Conservation (phyloP, 164 flowering plant species). For the Paratinospora sagittata region DNA sequence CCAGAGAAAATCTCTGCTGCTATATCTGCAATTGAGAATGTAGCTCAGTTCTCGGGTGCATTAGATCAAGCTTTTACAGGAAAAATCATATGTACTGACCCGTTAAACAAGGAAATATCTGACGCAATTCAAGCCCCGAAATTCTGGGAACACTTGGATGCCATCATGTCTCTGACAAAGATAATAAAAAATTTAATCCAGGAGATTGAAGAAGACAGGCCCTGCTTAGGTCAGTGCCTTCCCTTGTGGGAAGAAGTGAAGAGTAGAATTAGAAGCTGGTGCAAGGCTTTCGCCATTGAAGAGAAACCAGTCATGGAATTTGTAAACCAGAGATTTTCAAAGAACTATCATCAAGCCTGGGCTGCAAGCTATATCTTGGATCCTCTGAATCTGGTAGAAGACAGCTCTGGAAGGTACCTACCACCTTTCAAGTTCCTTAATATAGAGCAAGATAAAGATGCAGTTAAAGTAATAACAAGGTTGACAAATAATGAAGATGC, state of each 20-base stretch:
- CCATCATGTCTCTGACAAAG: constrained; percentile 19
- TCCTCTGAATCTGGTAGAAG: constrained; percentile 46
- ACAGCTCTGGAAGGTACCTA: constrained; percentile 50
- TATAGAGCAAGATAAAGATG: constrained; percentile 61
- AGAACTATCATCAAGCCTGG: constrained; percentile 69
- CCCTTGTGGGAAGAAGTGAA: constrained; percentile 26
- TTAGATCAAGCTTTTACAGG: constrained; percentile 11
- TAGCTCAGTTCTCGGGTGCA: constrained; percentile 12
- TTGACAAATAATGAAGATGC: constrained; percentile 50
- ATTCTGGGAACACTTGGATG: constrained; percentile 22
- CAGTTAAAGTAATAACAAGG: constrained; percentile 47
- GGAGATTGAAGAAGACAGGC: constrained; percentile 25
- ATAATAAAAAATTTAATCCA: constrained; percentile 8
- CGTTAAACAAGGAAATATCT: constrained; percentile 15
- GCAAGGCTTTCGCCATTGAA: constrained; percentile 15
- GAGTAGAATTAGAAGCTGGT: constrained; percentile 22
- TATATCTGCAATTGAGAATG: constrained; percentile 17
- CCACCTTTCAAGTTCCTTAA: constrained; percentile 61
- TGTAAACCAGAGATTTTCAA: constrained; percentile 21
- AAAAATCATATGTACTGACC: constrained; percentile 8
- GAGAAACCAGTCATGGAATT: constrained; percentile 25
- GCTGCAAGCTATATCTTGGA: constrained; percentile 64
- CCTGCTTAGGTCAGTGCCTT: constrained; percentile 27
- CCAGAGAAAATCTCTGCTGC: constrained; percentile 8
- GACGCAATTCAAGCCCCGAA: constrained; percentile 18